Base-by-base conservation (phyloP, 306 rosid genomes). In the Pueraria montana region DNA sequence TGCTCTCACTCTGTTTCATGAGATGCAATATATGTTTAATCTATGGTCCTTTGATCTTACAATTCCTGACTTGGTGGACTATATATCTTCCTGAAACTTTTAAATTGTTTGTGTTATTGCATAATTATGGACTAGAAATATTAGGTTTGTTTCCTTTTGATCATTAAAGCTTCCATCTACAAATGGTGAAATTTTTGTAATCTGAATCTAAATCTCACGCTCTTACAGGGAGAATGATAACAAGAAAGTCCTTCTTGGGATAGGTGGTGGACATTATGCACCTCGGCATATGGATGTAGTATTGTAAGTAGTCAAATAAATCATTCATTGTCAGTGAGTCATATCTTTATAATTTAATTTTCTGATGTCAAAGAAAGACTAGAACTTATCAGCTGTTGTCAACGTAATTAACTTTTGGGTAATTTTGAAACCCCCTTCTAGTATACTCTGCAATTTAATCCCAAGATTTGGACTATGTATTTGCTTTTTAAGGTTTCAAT, bases 241-340 rank as follows among this genome's bases (percentile, higher is more conserved):
- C 84, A 92, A 92, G 80, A 92, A 30, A 87, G 91, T 96, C 82
- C 97, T 96, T 79, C 93, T 96, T 46, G 99, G 99, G 55, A 84
- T 96, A 63, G 98, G 97, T 11, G 99, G 99, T 74, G 99, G 98
- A 82, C 99, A 96, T 83, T 96, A 96, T 67, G 97, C 87, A 1
- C 99, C 98, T 85, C 89, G 97, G 65, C 98, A 96, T 90, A 87
- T 92, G 98, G 97, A 94, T 78, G 86, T 96, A 82, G 91, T 87
- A 65, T 38, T 89, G 99, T 94, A 88, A 94, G 93, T 69, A 69
- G 20, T 69, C 55, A 43, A 20, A 69, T 21, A 43, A 20, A 69
- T 21, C 73, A 24, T 34, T 52, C 18, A 11, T 53, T 69, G 26
- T 69, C 73, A 18, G 6, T 77, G 72, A 64, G 32, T 9, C 55